Percentiles rank a stretch among this genome's conserved stretches.
These are phyloP conservation scores for Lipomyces kockii DNA, from an alignment of 805 yeast genomes.

Conservation along the genomic window DNA sequence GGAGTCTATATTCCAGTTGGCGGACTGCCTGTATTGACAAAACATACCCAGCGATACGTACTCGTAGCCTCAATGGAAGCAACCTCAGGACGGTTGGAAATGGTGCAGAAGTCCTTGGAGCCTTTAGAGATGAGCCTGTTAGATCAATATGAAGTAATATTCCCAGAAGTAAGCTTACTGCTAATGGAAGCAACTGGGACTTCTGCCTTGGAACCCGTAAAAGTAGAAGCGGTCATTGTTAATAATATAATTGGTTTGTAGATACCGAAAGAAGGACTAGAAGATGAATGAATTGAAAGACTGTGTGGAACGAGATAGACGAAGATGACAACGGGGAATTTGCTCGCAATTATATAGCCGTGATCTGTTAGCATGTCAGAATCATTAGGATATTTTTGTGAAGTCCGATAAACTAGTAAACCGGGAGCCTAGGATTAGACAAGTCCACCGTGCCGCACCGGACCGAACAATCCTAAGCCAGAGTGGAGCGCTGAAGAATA, in stretches of 20 bases:
- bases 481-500: neutral
- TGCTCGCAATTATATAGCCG: neutral
- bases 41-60: neutral
- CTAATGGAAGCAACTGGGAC: neutral
- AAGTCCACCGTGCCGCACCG: neutral
- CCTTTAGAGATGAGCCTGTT: neutral
- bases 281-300: neutral
- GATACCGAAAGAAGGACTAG: neutral
- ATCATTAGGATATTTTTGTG: neutral
- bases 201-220: neutral
- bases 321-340: neutral
- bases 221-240: neutral
- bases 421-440: neutral
- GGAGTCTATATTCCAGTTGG: neutral
- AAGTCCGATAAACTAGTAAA: neutral
- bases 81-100: neutral
- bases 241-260: neutral
- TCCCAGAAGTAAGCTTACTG: neutral
- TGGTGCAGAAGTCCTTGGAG: neutral
- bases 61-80: neutral
- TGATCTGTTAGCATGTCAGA: neutral
- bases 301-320: neutral
- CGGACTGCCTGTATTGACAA: neutral
- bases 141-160: neutral
- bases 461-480: neutral